A percentile compares a stretch with the other conserved stretches of the same genome.
Conservation (phyloP, 495 filamentous ascomycete species). For the Bryoglossum gracile region DNA sequence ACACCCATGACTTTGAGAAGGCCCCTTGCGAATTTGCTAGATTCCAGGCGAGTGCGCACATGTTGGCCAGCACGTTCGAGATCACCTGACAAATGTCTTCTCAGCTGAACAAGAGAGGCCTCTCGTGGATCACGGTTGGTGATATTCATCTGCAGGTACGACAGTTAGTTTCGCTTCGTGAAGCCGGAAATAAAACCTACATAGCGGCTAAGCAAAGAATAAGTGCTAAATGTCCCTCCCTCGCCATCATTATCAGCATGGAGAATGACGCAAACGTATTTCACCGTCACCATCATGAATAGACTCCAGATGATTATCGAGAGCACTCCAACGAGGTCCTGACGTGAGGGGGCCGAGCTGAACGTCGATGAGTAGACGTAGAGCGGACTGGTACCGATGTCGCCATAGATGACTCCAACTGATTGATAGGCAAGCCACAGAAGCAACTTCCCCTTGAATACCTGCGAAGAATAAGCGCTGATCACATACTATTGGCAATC, state of each 20-base stretch:
- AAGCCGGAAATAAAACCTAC: conserved; percentile 5
- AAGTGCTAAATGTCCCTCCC: conserved; percentile 66
- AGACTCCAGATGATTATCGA: conserved; percentile 69
- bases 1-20: conserved; percentile 59
- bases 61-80: conserved; percentile 40
- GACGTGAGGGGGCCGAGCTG: conserved; percentile 40
- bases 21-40: conserved; percentile 40
- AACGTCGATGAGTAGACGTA: conserved; percentile 71
- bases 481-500: background rate
- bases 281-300: conserved; percentile 64
- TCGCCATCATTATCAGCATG: conserved; percentile 67
- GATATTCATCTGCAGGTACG: conserved; percentile 23
- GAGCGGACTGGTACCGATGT: conserved; percentile 67
- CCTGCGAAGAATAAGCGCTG: conserved; percentile 19
- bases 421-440: conserved; percentile 60
- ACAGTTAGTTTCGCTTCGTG: background rate
- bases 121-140: conserved; percentile 20
- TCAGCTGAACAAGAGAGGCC: conserved; percentile 39
- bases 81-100: conserved; percentile 48
- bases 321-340: conserved; percentile 57
- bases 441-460: conserved; percentile 36
- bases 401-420: conserved; percentile 65
- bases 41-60: conserved; percentile 50
- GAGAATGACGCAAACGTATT: conserved; percentile 62
- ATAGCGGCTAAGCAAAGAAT: conserved; percentile 61